Evolutionary conservation across 768 basidiomycete species (phyloP).

Genomic region (Lepiota venenata): DNA sequence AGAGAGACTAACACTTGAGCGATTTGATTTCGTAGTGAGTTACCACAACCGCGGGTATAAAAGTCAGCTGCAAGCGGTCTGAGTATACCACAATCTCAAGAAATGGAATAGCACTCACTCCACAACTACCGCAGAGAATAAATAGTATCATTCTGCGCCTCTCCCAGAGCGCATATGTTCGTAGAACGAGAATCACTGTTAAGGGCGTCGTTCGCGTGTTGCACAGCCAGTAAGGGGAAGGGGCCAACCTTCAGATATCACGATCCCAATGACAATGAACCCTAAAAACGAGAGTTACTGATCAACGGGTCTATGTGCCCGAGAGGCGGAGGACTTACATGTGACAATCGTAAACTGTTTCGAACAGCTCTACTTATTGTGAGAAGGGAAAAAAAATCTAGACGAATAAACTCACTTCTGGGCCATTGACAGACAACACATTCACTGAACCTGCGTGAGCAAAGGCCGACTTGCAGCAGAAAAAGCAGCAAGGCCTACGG

Average conservation of each 20-base stretch:
- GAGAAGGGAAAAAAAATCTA: not conserved
- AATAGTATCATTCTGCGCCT: conserved; percentile 29
- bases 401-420: conserved; percentile 15
- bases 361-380: conserved; percentile 19
- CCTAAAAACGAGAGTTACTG: conserved; percentile 13
- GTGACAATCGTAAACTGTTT: conserved; percentile 26
- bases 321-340: conserved; percentile 19
- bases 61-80: conserved; percentile 22
- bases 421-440: conserved; percentile 18
- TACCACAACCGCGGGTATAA: conserved; percentile 27
- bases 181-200: conserved; percentile 37
- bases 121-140: conserved; percentile 24
- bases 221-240: not conserved
- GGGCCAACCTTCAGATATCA: conserved; percentile 32
- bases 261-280: conserved; percentile 32
- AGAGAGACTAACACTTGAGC: conserved; percentile 26
- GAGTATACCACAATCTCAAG: not conserved
- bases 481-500: conserved; percentile 18
- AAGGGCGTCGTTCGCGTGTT: not conserved
- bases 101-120: conserved; percentile 10
- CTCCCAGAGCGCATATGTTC: conserved; percentile 44
- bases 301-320: not conserved
- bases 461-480: not conserved
- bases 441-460: not conserved
- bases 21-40: conserved; percentile 31